These are phyloP conservation scores for Arabidopsis arenosa DNA, from an alignment of 345 rosid species.

Conservation along the genomic window DNA sequence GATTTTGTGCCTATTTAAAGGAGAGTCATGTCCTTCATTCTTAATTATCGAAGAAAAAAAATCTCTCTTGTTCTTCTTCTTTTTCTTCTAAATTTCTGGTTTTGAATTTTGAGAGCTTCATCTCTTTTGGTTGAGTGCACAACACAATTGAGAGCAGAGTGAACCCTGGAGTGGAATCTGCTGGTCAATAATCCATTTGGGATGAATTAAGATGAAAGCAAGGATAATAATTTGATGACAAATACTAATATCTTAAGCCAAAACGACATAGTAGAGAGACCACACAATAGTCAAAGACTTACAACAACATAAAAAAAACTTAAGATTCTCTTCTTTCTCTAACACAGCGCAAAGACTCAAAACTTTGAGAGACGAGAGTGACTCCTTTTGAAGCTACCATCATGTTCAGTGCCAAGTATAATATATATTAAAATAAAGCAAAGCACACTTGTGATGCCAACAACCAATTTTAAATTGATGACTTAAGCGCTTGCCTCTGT, in stretches of 20 bases:
- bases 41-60: too few species aligned
- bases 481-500: constrained; percentile 36
- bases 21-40: too few species aligned
- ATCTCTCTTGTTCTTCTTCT: too few species aligned
- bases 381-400: constrained; percentile 27
- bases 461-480: constrained; percentile 13
- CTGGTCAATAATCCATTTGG: background rate
- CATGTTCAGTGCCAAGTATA: constrained; percentile 24
- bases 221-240: background rate
- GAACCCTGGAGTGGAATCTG: too few species aligned
- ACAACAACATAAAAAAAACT: background rate
- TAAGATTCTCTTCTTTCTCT: constrained; percentile 4
- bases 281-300: constrained; percentile 4
- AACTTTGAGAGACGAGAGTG: constrained; percentile 15
- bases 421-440: constrained; percentile 6
- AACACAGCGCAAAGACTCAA: constrained; percentile 13
- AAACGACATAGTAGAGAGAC: constrained; percentile 13
- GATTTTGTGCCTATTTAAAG: too few species aligned
- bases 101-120: too few species aligned
- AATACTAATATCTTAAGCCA: background rate
- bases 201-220: constrained; percentile 4
- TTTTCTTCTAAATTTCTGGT: too few species aligned
- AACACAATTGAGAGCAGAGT: too few species aligned
- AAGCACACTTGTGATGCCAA: background rate
- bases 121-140: too few species aligned